These are phyloP conservation scores for Gossypium aridum DNA, from an alignment of 441 rosid genomes.

Conservation along the genomic window DNA sequence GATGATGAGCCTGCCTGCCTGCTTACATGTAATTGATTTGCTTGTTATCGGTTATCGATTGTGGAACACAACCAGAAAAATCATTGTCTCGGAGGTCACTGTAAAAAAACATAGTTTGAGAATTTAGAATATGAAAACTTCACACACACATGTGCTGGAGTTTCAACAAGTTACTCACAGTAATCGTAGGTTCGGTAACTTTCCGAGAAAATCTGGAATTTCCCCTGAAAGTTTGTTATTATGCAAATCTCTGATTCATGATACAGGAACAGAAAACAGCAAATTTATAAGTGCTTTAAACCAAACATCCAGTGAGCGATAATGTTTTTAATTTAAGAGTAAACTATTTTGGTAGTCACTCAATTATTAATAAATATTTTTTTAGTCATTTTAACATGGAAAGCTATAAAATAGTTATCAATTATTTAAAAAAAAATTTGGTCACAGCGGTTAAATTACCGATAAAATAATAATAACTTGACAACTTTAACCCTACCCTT, in stretches of 20 bases:
- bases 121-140: not conserved
- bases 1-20: not conserved
- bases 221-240: not conserved
- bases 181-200: not conserved
- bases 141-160: too few relatives aligned
- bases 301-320: not conserved
- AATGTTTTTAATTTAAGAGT: not conserved
- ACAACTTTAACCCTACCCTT: too few relatives aligned
- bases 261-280: not conserved
- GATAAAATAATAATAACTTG: too few relatives aligned
- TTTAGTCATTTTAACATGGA: too few relatives aligned
- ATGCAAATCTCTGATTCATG: not conserved
- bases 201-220: not conserved
- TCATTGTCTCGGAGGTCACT: not conserved
- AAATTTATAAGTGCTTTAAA: not conserved
- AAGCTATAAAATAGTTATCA: too few relatives aligned
- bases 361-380: too few relatives aligned
- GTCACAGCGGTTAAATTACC: too few relatives aligned
- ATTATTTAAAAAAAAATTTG: too few relatives aligned
- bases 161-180: not conserved
- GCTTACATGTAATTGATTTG: not conserved
- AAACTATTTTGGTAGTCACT: rapidly evolving
- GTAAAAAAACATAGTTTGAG: not conserved
- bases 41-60: not conserved
- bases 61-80: not conserved